phyloP scores from a whole-genome alignment of 1,139 yeast genomes.

The Zygosaccharomyces pseudobailii region DNA sequence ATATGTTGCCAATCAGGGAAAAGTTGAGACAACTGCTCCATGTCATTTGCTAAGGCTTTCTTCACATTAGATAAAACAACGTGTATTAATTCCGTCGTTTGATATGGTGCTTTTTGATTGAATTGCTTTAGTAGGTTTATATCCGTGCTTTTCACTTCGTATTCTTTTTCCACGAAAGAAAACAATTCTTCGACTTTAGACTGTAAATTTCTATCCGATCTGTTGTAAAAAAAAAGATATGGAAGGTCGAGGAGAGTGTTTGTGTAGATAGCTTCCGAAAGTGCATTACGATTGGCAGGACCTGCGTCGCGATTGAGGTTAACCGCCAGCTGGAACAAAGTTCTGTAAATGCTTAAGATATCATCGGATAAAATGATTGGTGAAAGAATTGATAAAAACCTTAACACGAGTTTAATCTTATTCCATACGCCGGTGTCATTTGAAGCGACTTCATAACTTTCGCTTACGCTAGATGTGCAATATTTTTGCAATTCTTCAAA shows the following conservation, averaged over 20 bases:
- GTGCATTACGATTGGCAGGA: conserved; percentile 43
- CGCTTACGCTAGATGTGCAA: conserved; percentile 38
- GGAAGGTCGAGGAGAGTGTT: conserved; percentile 67
- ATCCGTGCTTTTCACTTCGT: conserved; percentile 20
- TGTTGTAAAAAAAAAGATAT: conserved; percentile 51
- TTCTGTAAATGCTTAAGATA: conserved; percentile 48
- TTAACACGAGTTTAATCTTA: conserved; percentile 60
- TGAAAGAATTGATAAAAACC: conserved; percentile 63
- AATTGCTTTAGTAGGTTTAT: conserved; percentile 25
- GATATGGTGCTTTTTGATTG: conserved; percentile 46
- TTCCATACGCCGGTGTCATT: conserved; percentile 65
- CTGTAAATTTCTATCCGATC: conserved; percentile 34
- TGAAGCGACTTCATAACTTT: conserved; percentile 25
- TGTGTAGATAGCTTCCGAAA: conserved; percentile 67
- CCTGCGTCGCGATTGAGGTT: conserved; percentile 45
- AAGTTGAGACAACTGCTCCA: conserved; percentile 37
- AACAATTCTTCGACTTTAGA: conserved; percentile 43
- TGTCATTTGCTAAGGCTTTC: conserved; percentile 32
- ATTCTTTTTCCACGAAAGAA: conserved; percentile 39
- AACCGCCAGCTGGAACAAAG: conserved; percentile 52
- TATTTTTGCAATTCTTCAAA: conserved; percentile 57
- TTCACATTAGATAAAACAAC: conserved; percentile 55
- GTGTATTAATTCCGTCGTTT: conserved; percentile 46
- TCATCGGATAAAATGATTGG: conserved; percentile 56
- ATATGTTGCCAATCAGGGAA: conserved; percentile 32